Base-by-base conservation (phyloP, 2,329 filamentous ascomycete genomes). In the Camillea tinctor region DNA sequence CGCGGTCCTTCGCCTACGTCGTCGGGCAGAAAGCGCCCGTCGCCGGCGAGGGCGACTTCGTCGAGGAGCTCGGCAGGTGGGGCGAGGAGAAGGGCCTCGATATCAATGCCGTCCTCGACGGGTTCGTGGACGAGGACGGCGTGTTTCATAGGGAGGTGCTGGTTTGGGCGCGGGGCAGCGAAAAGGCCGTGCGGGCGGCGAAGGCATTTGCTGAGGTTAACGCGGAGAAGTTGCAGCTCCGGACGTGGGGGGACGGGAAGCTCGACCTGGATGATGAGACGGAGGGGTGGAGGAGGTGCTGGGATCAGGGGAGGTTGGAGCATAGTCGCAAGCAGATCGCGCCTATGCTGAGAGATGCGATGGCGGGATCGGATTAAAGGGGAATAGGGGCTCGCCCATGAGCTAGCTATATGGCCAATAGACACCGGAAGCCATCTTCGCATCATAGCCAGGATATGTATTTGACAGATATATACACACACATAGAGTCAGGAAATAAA, bases 321-420 rank as follows among this genome's bases (percentile, higher is more conserved):
- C 77, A 84, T 59, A 89, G 86, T 67, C 78, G 88, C 65, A 90
- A 90, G 74, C 87, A 92, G 72, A 81, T 94, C 23, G 88, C 85
- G 30, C 85, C 89, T 13, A 79, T 90, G 66, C 68, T 90, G 69
- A 82, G 87, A 59, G 83, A 88, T 64, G 81, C 79, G 0, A 77
- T 87, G 71, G 74, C 65, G 67, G 64, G 60, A 60, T 60, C 44
- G 54, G 20, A 59, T 21, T 23, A 17, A 8, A 44, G 8, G 21
- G 7, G 15, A 7, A 1, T 2, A n/a, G 19, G 6, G 17, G 20
- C 19, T n/a, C 8, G n/a, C 20, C 20, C 13, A 3, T 2, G 26
- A 30, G n/a, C n/a, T n/a, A 4, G 26, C 26, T 30, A 30, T 30
- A 30, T 30, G 26, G 26, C 7, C 8, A 30, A 30, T 30, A 30